Evolutionary conservation across 768 basidiomycete species (phyloP).

Genomic region (Leccinum barrowsii): DNA sequence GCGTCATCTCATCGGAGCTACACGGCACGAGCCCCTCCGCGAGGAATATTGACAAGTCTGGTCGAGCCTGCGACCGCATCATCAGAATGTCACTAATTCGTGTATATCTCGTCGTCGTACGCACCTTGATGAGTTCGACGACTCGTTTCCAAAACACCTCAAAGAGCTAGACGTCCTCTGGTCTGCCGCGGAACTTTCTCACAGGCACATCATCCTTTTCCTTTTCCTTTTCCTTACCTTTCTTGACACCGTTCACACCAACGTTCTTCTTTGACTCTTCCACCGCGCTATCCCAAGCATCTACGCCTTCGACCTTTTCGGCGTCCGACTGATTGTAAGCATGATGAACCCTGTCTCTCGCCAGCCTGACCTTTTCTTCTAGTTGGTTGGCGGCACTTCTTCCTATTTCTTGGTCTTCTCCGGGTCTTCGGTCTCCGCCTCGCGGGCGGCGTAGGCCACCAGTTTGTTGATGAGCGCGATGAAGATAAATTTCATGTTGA

Average conservation of each 20-base stretch:
- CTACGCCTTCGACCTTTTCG: slow-evolving; percentile 15
- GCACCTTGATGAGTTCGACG: no score
- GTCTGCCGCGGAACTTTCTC: no score
- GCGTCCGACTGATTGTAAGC: slow-evolving; percentile 41
- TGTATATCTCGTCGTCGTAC: no score
- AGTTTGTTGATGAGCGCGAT: slow-evolving; percentile 88
- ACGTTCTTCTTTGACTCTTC: no score
- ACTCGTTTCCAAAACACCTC: no score
- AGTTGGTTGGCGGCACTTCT: slow-evolving; percentile 84
- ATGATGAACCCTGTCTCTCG: slow-evolving; percentile 57
- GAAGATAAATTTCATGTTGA: slow-evolving; percentile 92
- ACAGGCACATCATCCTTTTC: no score
- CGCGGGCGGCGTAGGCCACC: slow-evolving; percentile 58
- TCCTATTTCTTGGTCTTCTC: slow-evolving; percentile 92
- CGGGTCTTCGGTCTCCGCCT: slow-evolving; percentile 80
- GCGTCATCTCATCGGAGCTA: slow-evolving; percentile 42
- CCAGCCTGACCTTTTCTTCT: slow-evolving; percentile 79
- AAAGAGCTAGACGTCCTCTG: no score
- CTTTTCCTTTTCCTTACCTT: no score
- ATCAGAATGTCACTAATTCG: no score
- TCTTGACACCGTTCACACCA: no score
- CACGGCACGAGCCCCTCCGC: slow-evolving; percentile 27
- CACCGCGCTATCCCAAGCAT: no score
- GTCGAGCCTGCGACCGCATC: no score
- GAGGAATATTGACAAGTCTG: slow-evolving; percentile 24